Evolutionary conservation across 805 yeast genomes (phyloP), one percentile per base, ranked within the genome.

Genomic region (Nakazawaea pomicola): DNA sequence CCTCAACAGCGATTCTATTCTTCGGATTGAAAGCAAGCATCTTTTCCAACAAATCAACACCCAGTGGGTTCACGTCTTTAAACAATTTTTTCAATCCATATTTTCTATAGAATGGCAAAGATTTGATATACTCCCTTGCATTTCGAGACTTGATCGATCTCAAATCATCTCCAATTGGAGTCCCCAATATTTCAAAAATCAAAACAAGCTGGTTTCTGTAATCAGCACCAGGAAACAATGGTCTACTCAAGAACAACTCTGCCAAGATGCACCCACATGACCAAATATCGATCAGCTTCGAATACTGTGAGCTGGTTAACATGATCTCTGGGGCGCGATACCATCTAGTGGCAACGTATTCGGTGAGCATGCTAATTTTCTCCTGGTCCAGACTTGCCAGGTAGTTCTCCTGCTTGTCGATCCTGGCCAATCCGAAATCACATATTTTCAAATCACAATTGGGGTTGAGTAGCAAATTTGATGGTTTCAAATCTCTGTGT

Each of bases 321-420:
- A 84, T 84, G 43, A 84, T 81, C 57, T 84, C 93, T 0, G 91
- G 91, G 0, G 91, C 91, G 40, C 93, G 64, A 56, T 84, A 84
- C 91, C 91, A 84, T 51, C 93, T 65, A 7, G 93, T 84, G 3
- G 91, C 91, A 3, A 84, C 93, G 49, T 84, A 84, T 55, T 84
- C 91, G 0, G 91, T 84, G 65, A 83, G 65, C 48, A 73, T 72
- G 0, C 82, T 57, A 19, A 64, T 57, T 14, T 50, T 46, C 11
- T 42, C 56, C 29, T 54, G 54, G 33, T 55, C 53, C 21, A 46
- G 51, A 3, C 45, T 46, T 5, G 48, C 39, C 5, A 38, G 33
- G 45, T 68, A 55, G 33, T 68, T 66, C 47, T 70, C 74, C 41
- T 67, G 56, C 29, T 78, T 70, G 18, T 72, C 68, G 14, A 76